A percentile compares a stretch with the other conserved stretches of the same genome.
These are phyloP conservation scores for Basidiobolus meristosporus DNA, from an alignment of 371 early-diverging fungal species.

Conservation along the genomic window DNA sequence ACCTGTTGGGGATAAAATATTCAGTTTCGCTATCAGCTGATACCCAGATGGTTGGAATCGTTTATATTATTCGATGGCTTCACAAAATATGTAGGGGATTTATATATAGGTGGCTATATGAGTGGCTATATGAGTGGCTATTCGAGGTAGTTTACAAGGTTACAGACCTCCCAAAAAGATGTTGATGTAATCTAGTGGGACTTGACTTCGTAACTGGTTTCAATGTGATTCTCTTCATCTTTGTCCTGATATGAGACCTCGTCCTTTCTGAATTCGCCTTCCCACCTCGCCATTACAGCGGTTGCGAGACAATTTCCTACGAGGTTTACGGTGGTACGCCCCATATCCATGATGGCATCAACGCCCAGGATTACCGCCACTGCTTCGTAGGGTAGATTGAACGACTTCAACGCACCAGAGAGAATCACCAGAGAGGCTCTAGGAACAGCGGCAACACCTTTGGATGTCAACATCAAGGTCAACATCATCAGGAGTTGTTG, in stretches of 20 bases:
- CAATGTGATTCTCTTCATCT: no score
- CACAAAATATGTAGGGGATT: no score
- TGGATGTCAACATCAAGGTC: conserved; percentile 50
- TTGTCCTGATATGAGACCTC: background rate
- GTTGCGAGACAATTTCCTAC: conserved; percentile 57
- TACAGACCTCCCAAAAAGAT: no score
- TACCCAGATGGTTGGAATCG: no score
- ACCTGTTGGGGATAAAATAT: no score
- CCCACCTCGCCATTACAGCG: conserved; percentile 49
- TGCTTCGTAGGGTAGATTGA: conserved; percentile 31
- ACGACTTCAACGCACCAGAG: conserved; percentile 22
- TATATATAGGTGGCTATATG: no score
- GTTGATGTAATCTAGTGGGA: no score
- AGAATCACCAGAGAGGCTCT: conserved; percentile 51
- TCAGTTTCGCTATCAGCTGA: no score
- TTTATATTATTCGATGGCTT: no score
- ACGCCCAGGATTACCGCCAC: conserved; percentile 43
- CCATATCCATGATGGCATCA: conserved; percentile 68
- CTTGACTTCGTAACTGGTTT: no score
- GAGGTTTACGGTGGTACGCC: conserved; percentile 49
- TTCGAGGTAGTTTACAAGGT: no score
- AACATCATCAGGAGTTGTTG: conserved; percentile 53
- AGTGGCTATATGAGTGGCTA: no score
- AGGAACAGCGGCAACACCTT: conserved; percentile 70
- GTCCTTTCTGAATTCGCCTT: conserved; percentile 26